Base-by-base conservation (phyloP, 2,329 filamentous ascomycete genomes). In the Thielaviopsis musarum region DNA sequence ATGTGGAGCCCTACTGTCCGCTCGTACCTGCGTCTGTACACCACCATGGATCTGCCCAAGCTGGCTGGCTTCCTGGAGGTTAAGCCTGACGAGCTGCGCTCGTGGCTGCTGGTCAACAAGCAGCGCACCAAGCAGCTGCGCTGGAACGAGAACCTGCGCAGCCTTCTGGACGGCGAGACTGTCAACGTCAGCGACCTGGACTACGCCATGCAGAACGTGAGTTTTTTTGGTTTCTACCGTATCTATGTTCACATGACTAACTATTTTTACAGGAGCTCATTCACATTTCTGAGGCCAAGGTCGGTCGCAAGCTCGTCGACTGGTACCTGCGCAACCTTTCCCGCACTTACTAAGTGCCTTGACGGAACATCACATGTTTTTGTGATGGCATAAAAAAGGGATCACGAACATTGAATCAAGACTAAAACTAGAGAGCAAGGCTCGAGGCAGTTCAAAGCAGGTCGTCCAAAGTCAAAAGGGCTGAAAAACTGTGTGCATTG, bases 1-100 rank as follows among this genome's bases (percentile, higher is more conserved):
- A 93, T 98, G 82, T 95, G 84, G 84, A 91, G 88, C 72, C 93
- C 93, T 52, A 96, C 91, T 53, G 87, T 98, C 72, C 95, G 95
- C 80, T 96, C 91, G 63, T 98, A 98, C 78, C 83, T 98, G 66
- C 93, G 95, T 71, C 86, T 98, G 60, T 98, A 98, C 83, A 97
- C 93, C 53, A 98, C 93, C 66, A 97, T 98, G 91, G 93, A 98
- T 69, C 79, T 98, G 64, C 93, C 91, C 78, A 98, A 98, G 78
- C 84, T 98, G 63, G 89, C 93, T 63, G 91, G 91, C 62, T 98
- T 98, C 82, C 81, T 98, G 59, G 93, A 97, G 68, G 89, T 96
- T 62, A 85, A 95, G 73, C 86, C 91, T n/a, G 93, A 97, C 73
- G 90, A 95, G 76, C 80, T 98, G 65, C 85, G 93, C 66, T 87